Evolutionary conservation across 2,329 filamentous ascomycete species (phyloP).

Genomic region (Epichloe bromicola): DNA sequence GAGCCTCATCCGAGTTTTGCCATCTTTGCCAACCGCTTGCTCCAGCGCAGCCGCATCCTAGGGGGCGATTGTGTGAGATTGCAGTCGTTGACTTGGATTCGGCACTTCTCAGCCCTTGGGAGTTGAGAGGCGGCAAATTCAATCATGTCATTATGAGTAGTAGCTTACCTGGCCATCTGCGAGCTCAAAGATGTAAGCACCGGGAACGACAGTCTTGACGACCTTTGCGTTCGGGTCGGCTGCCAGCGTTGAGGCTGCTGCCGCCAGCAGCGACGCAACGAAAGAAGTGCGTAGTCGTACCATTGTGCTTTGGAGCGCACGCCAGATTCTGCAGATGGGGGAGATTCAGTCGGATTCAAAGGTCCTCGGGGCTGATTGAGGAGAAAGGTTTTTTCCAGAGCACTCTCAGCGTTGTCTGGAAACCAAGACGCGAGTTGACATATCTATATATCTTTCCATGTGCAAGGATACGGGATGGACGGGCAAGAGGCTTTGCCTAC

Average conservation of each 20-base stretch:
- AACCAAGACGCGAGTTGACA: background rate
- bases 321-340: background rate
- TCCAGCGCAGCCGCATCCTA: conserved; percentile 9
- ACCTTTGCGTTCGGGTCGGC: background rate
- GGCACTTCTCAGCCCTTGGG: background rate
- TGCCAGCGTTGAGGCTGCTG: conserved; percentile 7
- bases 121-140: no score
- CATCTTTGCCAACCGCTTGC: conserved; percentile 18
- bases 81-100: background rate
- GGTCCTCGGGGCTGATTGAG: background rate
- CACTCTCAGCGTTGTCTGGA: background rate
- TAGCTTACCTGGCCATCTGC: conserved; percentile 9
- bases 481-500: background rate
- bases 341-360: background rate
- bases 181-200: conserved; percentile 13
- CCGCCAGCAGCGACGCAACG: conserved; percentile 8
- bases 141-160: no score
- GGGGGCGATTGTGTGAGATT: background rate
- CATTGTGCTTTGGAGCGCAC: conserved; percentile 4
- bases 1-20: conserved; percentile 33
- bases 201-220: conserved; percentile 5
- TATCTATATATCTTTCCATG: background rate
- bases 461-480: background rate
- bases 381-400: background rate
- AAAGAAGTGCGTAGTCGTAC: conserved; percentile 7